Evolutionary conservation across 805 yeast genomes (phyloP).

Genomic region (Ogataea methylovora): DNA sequence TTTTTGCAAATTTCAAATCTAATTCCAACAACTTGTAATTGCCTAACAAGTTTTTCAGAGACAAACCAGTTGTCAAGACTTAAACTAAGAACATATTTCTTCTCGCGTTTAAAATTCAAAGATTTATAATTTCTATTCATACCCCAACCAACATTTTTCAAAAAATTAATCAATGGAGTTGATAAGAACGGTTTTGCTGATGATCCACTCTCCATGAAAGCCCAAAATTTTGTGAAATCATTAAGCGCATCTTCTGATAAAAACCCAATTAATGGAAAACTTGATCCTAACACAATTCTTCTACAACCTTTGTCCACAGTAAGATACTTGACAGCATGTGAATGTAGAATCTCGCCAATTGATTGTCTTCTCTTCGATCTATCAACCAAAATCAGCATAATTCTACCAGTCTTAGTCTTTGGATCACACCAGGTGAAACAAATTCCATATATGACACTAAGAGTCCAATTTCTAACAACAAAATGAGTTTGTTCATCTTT

Average conservation of each 20-base stretch:
- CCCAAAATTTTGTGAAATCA: constrained; percentile 8
- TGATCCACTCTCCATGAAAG: constrained; percentile 6
- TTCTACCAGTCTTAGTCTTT: constrained; percentile 29
- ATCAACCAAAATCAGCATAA: constrained; percentile 43
- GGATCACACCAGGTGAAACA: constrained; percentile 45
- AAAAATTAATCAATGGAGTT: constrained; percentile 19
- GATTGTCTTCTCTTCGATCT: constrained; percentile 46
- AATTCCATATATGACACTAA: constrained; percentile 47
- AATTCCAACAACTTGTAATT: constrained; percentile 49
- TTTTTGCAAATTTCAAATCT: constrained; percentile 47
- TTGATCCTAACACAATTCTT: constrained; percentile 32
- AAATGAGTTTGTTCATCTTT: constrained; percentile 35
- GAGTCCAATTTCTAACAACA: constrained; percentile 48
- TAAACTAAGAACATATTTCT: constrained; percentile 31
- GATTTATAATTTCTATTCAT: constrained; percentile 11
- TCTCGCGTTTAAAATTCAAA: not conserved
- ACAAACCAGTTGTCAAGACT: constrained; percentile 42
- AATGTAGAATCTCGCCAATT: constrained; percentile 46
- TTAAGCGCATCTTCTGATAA: constrained; percentile 4
- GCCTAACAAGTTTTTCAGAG: constrained; percentile 45
- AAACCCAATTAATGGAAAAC: constrained; percentile 33
- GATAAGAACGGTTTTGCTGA: constrained; percentile 12
- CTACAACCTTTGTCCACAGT: constrained; percentile 34
- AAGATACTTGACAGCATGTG: constrained; percentile 43
- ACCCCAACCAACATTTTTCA: constrained; percentile 36